Percentiles rank a stretch among this genome's conserved stretches.
Conservation (phyloP, 108 stramenopile genomes). For the Cyclotella cryptica region DNA sequence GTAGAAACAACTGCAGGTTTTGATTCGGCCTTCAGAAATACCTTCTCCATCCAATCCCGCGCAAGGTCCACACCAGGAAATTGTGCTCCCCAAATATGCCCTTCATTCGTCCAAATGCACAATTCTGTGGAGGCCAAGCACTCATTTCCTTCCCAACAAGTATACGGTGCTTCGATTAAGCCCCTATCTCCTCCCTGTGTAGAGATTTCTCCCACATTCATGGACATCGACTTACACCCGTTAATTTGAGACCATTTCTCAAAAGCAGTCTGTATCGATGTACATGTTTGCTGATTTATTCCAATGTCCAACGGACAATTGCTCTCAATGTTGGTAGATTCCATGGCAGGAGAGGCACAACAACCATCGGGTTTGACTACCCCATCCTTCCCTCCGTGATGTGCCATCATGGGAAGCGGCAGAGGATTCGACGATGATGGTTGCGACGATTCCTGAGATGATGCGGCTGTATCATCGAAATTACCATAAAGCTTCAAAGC, state of each 20-base stretch:
- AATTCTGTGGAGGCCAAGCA: constrained; percentile 38
- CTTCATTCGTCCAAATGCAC: constrained; percentile 48
- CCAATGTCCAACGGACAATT: constrained; percentile 43
- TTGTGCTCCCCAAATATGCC: constrained; percentile 36
- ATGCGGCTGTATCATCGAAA: neutral
- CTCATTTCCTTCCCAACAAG: constrained; percentile 30
- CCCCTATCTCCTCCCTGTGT: neutral
- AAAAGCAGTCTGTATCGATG: constrained; percentile 37
- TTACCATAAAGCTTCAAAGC: constrained; percentile 18
- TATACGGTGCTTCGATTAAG: neutral
- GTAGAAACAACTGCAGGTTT: neutral
- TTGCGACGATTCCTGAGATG: neutral
- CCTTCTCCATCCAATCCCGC: constrained; percentile 35
- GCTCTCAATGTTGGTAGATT: neutral
- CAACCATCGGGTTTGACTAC: constrained; percentile 48
- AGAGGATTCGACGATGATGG: neutral
- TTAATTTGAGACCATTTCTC: constrained; percentile 46
- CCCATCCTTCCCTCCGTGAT: constrained; percentile 45
- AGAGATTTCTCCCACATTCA: constrained; percentile 1
- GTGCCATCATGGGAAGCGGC: constrained; percentile 41
- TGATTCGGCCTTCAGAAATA: constrained; percentile 20
- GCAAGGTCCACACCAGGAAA: constrained; percentile 38
- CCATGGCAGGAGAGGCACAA: constrained; percentile 6
- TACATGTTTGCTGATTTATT: constrained; percentile 29
- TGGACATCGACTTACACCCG: constrained; percentile 18